A percentile compares a stretch with the other conserved stretches of the same genome.
phyloP scores from a whole-genome alignment of 2,329 filamentous ascomycete genomes.

The Xylaria sp. region DNA sequence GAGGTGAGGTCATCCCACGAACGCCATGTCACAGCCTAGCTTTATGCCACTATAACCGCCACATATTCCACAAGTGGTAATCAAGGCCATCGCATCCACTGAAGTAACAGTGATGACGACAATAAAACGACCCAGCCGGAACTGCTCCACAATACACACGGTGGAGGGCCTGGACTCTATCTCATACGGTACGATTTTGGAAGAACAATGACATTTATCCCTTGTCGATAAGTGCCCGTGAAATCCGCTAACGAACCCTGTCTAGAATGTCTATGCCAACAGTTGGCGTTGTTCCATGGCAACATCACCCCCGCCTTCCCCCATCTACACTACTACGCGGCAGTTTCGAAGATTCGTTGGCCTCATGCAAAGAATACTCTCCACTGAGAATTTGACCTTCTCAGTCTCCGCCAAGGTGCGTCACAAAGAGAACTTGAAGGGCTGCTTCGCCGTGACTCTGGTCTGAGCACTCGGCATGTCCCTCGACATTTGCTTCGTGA shows the following conservation, averaged over 20 bases:
- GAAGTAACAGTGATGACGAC: not conserved
- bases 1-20: constrained; percentile 18
- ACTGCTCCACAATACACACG: not conserved
- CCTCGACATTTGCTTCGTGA: constrained; percentile 16
- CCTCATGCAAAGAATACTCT: constrained; percentile 29
- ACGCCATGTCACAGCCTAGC: constrained; percentile 15
- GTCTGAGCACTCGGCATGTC: constrained; percentile 16
- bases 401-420: constrained; percentile 22
- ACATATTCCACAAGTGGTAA: constrained; percentile 18
- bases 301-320: constrained; percentile 35
- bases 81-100: not conserved
- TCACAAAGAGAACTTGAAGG: constrained; percentile 15
- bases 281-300: constrained; percentile 22
- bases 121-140: not conserved
- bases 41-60: constrained; percentile 23
- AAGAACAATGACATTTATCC: constrained; percentile 1
- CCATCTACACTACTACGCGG: not conserved
- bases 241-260: constrained; percentile 23
- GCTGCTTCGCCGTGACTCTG: constrained; percentile 16
- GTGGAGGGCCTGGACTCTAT: constrained; percentile 4
- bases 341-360: constrained; percentile 16
- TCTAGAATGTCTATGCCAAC: constrained; percentile 8
- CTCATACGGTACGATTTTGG: constrained; percentile 17
- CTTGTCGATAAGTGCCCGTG: constrained; percentile 12
- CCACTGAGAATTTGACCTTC: constrained; percentile 20